Evolutionary conservation across 345 rosid genomes (phyloP), one percentile per base, ranked within the genome.

Genomic region (Eucalyptus sp.): DNA sequence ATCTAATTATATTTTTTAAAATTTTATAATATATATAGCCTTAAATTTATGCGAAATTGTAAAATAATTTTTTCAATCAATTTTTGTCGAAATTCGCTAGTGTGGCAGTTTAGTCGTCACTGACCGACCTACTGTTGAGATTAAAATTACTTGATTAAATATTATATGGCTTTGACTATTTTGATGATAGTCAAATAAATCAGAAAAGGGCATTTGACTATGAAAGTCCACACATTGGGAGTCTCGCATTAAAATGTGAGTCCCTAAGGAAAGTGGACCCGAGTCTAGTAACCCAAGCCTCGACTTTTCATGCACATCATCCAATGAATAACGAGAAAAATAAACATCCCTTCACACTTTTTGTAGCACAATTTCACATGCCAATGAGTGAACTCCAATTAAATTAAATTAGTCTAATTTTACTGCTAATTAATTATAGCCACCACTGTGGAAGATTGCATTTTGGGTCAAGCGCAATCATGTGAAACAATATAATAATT

Each of bases 31-130:
- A 44, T 3, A 9, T 71, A 10, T 71, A 71, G 1, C 43, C 8
- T 3, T 37, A 20, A 76, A 10, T 10, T 41, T 76, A 6, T 1
- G 0, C 0, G 0, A 41, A 20, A 20, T 20, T 37, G 6, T 11
- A 20, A 37, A 6, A 6, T 37, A 5, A 22, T 10, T 3, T 11
- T 10, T 10, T 22, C 48, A 7, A 76, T 10, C 5, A 76, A 76
- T 76, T 76, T 11, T 76, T 10, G 0, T 76, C 15, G 0, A 29
- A 64, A 64, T 13, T 29, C 31, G 4, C 8, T 62, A 7, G 31
- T 3, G 8, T 29, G 8, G 37, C 5, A 29, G 9, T 15, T 64
- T 15, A 15, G 76, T 64, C 10, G 2, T 64, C 9, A 8, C 14
- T 8, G 37, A 13, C 76, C 20, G 7, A 37, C 48, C 10, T 41